Percentiles rank a stretch among this genome's conserved stretches.
These are phyloP conservation scores for Epichloe aotearoae DNA, from an alignment of 2,329 filamentous ascomycete genomes.

Conservation along the genomic window DNA sequence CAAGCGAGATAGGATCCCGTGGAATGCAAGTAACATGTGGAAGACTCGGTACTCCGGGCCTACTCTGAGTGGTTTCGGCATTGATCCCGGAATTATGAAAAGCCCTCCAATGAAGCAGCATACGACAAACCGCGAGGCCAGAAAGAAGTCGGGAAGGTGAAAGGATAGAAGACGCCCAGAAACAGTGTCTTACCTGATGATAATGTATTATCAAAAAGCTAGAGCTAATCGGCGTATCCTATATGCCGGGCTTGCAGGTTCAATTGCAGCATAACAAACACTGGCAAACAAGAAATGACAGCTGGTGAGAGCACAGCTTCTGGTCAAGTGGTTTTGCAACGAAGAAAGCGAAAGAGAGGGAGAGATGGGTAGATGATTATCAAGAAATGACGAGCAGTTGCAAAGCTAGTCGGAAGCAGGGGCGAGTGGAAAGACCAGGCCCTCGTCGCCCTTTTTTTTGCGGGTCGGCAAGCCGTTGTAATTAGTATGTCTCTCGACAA, in stretches of 20 bases:
- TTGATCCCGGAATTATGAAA: neutral
- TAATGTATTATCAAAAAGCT: neutral
- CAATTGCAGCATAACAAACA: neutral
- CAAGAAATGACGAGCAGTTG: constrained; percentile 1
- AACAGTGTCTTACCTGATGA: constrained; percentile 3
- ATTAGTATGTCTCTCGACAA: constrained; percentile 1
- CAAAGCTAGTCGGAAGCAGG: constrained; percentile 1
- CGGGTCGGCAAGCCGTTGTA: neutral
- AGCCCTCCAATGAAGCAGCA: neutral
- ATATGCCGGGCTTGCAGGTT: neutral
- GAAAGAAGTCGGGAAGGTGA: neutral
- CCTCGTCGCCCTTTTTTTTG: constrained; percentile 5
- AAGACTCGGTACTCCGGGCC: neutral
- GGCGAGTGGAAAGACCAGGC: constrained; percentile 1
- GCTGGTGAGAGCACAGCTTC: constrained; percentile 1
- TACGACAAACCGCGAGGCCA: neutral
- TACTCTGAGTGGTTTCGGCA: neutral
- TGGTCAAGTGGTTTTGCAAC: neutral
- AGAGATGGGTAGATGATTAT: neutral
- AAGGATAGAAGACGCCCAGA: neutral
- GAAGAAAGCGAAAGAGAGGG: neutral
- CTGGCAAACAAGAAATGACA: neutral
- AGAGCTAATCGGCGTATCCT: neutral
- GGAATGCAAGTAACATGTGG: constrained; percentile 5
- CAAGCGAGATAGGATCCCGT: constrained; percentile 5